Evolutionary conservation across 1,284 basidiomycete genomes (phyloP).

Genomic region (Anthracocystis setariae): DNA sequence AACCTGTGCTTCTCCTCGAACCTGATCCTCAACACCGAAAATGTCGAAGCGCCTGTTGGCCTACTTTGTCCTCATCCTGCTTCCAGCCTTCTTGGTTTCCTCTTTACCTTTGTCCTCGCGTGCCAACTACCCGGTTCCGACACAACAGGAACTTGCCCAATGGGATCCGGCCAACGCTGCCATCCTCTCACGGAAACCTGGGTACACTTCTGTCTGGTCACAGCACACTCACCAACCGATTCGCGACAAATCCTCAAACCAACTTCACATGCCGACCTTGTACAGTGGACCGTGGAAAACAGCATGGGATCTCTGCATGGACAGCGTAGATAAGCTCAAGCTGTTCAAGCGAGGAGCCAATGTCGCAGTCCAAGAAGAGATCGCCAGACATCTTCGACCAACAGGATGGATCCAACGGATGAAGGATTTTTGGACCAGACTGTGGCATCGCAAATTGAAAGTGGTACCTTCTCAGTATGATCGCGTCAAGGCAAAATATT

Average conservation of each 20-base stretch:
- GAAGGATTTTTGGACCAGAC: constrained; percentile 13
- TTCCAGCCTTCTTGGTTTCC: too few species aligned
- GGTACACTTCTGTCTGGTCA: background rate
- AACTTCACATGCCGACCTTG: background rate
- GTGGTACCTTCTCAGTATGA: constrained; percentile 1
- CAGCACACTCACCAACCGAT: background rate
- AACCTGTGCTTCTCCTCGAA: too few species aligned
- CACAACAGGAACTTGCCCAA: too few species aligned
- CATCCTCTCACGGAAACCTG: background rate
- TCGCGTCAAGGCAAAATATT: constrained; percentile 9
- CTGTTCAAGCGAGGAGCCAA: constrained; percentile 10
- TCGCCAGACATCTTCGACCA: constrained; percentile 17
- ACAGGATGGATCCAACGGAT: constrained; percentile 10
- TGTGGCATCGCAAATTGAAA: constrained; percentile 8
- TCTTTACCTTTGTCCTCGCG: too few species aligned
- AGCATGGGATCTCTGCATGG: constrained; percentile 5
- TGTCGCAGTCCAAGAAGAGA: background rate
- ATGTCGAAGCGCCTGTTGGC: too few species aligned
- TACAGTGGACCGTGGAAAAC: constrained; percentile 25
- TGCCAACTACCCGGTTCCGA: too few species aligned
- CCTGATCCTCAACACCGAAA: too few species aligned
- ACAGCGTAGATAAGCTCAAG: background rate
- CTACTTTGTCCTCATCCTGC: too few species aligned
- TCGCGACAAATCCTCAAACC: background rate
- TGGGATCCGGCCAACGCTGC: background rate